Percentiles rank a stretch among this genome's conserved stretches.
Evolutionary conservation across 192 early-diverging fungal species (phyloP).

Genomic region (Haplosporangium gracile): DNA sequence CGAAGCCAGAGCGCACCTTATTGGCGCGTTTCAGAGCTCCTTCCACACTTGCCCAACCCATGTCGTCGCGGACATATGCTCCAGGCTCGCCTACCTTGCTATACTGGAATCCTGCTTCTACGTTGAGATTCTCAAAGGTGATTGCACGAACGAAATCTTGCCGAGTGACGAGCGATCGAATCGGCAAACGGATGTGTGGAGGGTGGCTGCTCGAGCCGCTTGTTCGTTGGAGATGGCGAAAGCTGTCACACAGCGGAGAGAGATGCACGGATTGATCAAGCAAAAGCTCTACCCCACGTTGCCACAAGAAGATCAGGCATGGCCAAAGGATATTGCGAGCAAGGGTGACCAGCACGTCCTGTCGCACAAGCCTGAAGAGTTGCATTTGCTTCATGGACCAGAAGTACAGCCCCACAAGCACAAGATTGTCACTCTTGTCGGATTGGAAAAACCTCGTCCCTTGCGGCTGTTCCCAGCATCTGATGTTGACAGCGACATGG

Average conservation of each 20-base stretch:
- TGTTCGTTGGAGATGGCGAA: slow-evolving; percentile 70
- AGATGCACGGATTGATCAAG: slow-evolving; percentile 67
- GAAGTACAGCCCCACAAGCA: background rate
- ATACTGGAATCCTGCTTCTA: slow-evolving; percentile 40
- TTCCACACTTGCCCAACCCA: slow-evolving; percentile 16
- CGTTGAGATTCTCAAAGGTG: slow-evolving; percentile 3
- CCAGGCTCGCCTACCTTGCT: slow-evolving; percentile 14
- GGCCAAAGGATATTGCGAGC: slow-evolving; percentile 51
- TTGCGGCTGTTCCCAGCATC: background rate
- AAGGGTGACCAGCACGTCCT: background rate
- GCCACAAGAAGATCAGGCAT: slow-evolving; percentile 33
- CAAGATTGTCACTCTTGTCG: slow-evolving; percentile 10
- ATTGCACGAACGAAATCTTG: background rate
- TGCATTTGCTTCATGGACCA: background rate
- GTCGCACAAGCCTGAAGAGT: background rate
- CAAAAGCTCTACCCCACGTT: slow-evolving; percentile 54
- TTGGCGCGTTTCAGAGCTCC: slow-evolving; percentile 13
- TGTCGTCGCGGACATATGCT: slow-evolving; percentile 30
- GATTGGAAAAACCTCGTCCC: slow-evolving; percentile 38
- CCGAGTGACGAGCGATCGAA: background rate
- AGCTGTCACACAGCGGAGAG: slow-evolving; percentile 69
- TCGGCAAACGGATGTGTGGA: background rate
- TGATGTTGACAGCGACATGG: background rate
- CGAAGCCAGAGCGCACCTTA: slow-evolving; percentile 21
- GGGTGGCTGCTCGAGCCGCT: slow-evolving; percentile 24